These are phyloP conservation scores for Letharia columbiana DNA, from an alignment of 495 filamentous ascomycete genomes.

Conservation along the genomic window DNA sequence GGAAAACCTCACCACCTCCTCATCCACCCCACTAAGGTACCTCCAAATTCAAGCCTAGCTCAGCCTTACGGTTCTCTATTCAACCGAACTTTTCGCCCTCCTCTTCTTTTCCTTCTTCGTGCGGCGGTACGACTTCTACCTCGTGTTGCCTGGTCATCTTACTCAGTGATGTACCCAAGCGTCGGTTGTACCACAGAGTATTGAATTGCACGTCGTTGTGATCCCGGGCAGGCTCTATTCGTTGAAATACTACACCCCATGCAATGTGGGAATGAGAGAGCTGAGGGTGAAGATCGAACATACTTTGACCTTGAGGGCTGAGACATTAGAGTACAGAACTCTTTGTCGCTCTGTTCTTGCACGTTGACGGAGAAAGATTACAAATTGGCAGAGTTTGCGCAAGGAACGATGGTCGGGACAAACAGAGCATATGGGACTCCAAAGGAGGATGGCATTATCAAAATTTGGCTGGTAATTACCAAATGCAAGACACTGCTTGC, in stretches of 20 bases:
- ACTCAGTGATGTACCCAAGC: slow-evolving; percentile 44
- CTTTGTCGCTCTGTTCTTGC: neutral
- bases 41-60: slow-evolving; percentile 5
- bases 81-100: slow-evolving; percentile 21
- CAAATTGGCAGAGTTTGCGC: neutral
- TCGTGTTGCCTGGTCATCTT: slow-evolving; percentile 48
- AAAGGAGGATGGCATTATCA: neutral
- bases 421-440: neutral
- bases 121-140: slow-evolving; percentile 49
- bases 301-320: neutral
- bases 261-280: slow-evolving; percentile 8
- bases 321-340: neutral
- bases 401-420: neutral
- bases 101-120: slow-evolving; percentile 45
- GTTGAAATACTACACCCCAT: slow-evolving; percentile 7
- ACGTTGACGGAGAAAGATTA: neutral
- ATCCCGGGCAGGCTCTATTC: slow-evolving; percentile 7
- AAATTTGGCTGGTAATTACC: neutral
- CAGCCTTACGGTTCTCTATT: slow-evolving; percentile 21
- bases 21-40: neutral
- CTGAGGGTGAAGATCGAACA: slow-evolving; percentile 22
- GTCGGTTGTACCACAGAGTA: slow-evolving; percentile 54
- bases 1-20: neutral
- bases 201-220: slow-evolving; percentile 49
- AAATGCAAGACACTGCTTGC: neutral